Evolutionary conservation across 305 asterid genomes (phyloP).

Genomic region (Rubia peregrina): DNA sequence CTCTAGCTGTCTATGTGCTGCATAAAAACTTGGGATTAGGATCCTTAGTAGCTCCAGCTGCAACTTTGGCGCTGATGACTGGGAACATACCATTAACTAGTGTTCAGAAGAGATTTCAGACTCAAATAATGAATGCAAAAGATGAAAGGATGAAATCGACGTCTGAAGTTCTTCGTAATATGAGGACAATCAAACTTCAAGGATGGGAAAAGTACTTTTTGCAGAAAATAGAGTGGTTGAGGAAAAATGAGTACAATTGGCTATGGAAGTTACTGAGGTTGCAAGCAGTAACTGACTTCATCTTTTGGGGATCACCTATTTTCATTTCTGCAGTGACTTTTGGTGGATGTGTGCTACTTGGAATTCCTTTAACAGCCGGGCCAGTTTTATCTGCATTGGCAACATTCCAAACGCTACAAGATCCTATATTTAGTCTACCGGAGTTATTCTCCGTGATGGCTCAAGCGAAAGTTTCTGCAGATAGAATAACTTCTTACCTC

Average conservation of each 20-base stretch:
- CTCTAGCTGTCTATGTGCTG: constrained; percentile 60
- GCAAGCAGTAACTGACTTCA: constrained; percentile 48
- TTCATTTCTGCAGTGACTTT: constrained; percentile 80
- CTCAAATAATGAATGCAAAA: constrained; percentile 82
- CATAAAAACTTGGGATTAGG: constrained; percentile 74
- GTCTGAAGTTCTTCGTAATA: constrained; percentile 71
- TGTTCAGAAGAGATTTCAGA: constrained; percentile 59
- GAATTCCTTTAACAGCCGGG: constrained; percentile 95
- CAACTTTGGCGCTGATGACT: constrained; percentile 58
- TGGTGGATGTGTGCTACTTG: constrained; percentile 77
- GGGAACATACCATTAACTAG: constrained; percentile 71
- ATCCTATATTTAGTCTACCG: constrained; percentile 86
- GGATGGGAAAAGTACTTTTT: constrained; percentile 79
- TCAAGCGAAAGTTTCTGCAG: constrained; percentile 82
- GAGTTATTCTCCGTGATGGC: constrained; percentile 76
- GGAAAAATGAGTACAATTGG: constrained; percentile 64
- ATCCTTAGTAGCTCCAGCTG: constrained; percentile 60
- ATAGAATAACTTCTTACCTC: constrained; percentile 70
- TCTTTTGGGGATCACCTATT: constrained; percentile 92
- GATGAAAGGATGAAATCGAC: constrained; percentile 92
- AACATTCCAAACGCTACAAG: constrained; percentile 91
- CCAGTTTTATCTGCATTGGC: constrained; percentile 85
- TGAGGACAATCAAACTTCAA: constrained; percentile 89
- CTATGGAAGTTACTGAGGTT: constrained; percentile 71
- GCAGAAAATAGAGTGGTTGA: constrained; percentile 41